Conservation (phyloP, 257 asterid species). For the Pogostemon cablin region DNA sequence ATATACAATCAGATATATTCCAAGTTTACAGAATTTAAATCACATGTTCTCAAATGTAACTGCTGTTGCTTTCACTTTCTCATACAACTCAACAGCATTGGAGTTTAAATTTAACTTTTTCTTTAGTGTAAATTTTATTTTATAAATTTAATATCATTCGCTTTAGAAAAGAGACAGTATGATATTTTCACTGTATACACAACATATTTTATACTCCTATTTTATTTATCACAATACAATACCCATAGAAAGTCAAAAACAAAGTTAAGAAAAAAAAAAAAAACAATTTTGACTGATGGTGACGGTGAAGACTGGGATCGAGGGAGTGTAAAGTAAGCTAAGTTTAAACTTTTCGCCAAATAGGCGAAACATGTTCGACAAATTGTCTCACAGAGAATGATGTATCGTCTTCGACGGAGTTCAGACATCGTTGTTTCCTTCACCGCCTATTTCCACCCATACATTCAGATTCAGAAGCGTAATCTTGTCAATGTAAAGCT, state of each 20-base stretch:
- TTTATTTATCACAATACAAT: no score
- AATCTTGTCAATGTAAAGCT: slow-evolving; percentile 80
- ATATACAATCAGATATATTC: slow-evolving; percentile 52
- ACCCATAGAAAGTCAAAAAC: no score
- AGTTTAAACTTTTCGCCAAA: neutral
- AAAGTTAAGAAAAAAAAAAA: no score
- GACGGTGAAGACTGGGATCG: no score
- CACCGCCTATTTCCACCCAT: slow-evolving; percentile 26
- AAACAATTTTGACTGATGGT: no score
- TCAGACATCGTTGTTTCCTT: slow-evolving; percentile 19
- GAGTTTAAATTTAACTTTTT: no score
- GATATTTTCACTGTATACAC: no score
- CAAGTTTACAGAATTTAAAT: slow-evolving; percentile 30
- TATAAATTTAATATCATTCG: no score
- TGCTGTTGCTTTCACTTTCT: neutral
- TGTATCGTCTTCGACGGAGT: slow-evolving; percentile 20
- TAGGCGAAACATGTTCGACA: slow-evolving; percentile 41
- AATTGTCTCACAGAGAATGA: slow-evolving; percentile 46
- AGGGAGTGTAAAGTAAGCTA: no score
- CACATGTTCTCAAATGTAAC: neutral
- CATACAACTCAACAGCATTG: neutral
- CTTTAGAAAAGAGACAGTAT: no score
- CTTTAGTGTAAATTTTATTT: no score
- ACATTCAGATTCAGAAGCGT: slow-evolving; percentile 52
- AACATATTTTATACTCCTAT: no score